These are phyloP conservation scores for Fusarium torreyae DNA, from an alignment of 2,329 filamentous ascomycete species.

Conservation along the genomic window DNA sequence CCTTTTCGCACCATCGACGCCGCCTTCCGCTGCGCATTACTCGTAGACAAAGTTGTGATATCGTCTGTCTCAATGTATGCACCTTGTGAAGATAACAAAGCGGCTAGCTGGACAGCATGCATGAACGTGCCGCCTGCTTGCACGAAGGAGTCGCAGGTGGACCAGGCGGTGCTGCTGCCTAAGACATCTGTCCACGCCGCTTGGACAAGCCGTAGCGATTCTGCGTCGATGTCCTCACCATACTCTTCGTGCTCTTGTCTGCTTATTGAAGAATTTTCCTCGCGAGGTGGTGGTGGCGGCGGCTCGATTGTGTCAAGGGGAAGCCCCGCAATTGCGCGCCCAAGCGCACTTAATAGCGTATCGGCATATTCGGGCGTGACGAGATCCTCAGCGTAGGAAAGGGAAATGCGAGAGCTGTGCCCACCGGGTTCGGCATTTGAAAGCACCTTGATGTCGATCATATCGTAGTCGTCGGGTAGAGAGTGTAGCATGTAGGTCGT, in stretches of 20 bases:
- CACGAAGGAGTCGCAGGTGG: constrained; percentile 11
- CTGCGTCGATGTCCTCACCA: constrained; percentile 13
- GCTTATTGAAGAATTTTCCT: constrained; percentile 9
- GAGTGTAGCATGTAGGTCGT: constrained; percentile 13
- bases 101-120: constrained; percentile 15
- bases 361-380: constrained; percentile 19
- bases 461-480: constrained; percentile 16
- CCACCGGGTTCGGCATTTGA: constrained; percentile 18
- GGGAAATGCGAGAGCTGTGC: constrained; percentile 19
- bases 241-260: constrained; percentile 14
- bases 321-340: constrained; percentile 17
- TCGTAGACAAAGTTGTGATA: constrained; percentile 17
- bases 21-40: constrained; percentile 16
- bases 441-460: constrained; percentile 15
- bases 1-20: constrained; percentile 11
- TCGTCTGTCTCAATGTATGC: constrained; percentile 16
- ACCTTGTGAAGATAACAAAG: constrained; percentile 14
- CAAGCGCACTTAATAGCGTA: constrained; percentile 16
- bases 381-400: constrained; percentile 14
- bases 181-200: constrained; percentile 16
- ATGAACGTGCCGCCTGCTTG: constrained; percentile 18
- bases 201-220: constrained; percentile 9
- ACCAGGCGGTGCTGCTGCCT: constrained; percentile 13
- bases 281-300: constrained; percentile 5
- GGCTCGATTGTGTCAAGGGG: constrained; percentile 14